These are phyloP conservation scores for Wallacemonas rigidus DNA, from an alignment of 208 protist genomes.

Conservation along the genomic window DNA sequence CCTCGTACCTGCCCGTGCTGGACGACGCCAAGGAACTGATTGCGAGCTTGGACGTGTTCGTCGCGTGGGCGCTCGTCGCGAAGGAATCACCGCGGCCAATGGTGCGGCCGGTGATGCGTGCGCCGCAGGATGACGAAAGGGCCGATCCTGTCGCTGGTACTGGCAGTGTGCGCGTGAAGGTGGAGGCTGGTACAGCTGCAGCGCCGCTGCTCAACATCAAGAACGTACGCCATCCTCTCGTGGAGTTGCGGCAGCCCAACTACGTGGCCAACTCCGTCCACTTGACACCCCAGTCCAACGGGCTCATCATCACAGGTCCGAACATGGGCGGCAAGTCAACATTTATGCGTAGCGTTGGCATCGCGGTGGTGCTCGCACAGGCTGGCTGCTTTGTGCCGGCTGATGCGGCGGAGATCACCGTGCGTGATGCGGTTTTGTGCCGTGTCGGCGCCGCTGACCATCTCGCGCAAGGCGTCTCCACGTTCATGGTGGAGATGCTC, in stretches of 20 bases:
- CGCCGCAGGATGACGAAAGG: conserved; percentile 14
- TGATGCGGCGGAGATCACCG: conserved; percentile 70
- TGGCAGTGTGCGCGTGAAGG: background rate
- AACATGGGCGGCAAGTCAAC: conserved; percentile 99
- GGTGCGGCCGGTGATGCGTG: conserved; percentile 81
- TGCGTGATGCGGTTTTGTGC: conserved; percentile 96
- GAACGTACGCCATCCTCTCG: conserved; percentile 84
- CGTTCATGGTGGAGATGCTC: conserved; percentile 99
- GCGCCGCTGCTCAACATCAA: conserved; percentile 59
- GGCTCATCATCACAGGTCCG: conserved; percentile 89
- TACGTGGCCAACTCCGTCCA: conserved; percentile 80
- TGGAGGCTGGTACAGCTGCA: background rate
- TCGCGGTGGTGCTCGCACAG: conserved; percentile 98
- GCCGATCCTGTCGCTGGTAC: too few relatives aligned
- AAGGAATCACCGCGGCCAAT: conserved; percentile 89
- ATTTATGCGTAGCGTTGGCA: conserved; percentile 97
- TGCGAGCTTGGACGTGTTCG: conserved; percentile 94
- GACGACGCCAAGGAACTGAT: conserved; percentile 94
- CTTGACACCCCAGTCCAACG: conserved; percentile 81
- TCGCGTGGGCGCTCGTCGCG: conserved; percentile 89
- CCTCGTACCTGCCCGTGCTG: conserved; percentile 94
- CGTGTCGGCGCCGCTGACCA: conserved; percentile 99
- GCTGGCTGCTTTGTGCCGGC: conserved; percentile 99
- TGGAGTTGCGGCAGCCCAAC: conserved; percentile 81
- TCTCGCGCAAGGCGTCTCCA: conserved; percentile 94